Base-by-base conservation (phyloP, 768 basidiomycete genomes). In the Austroboletus eburneus region DNA sequence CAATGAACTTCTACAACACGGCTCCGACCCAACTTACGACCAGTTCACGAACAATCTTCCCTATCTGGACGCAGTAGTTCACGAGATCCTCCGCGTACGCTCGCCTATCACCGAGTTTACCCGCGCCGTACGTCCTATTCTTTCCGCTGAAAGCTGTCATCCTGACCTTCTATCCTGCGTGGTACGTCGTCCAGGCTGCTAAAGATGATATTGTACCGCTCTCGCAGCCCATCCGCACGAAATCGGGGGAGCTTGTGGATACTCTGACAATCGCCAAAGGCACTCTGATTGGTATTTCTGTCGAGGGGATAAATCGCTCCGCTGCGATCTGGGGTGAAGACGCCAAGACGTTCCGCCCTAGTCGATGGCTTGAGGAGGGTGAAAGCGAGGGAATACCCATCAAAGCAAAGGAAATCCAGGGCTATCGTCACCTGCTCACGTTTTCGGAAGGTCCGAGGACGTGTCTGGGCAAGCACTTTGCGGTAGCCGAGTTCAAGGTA, bases 61-160 rank as follows among this genome's bases (percentile, higher is more conserved):
- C 6, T 35, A 35, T 18, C 17, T 35, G 6, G 34, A 35, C 52
- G 73, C 75, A 0, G 64, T 75, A 7, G 69, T 70, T 4, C 70
- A 70, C 34, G 76, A 77, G 55, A 35, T 35, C 10, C 34, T 35
- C n/a, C 34, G 34, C 17, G 5, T 35, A 6, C 34, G 13, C 34
- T 7, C 34, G 4, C 34, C 34, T 5, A 10, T 35, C 4, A 35
- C 13, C 34, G 34, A 35, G 17, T 18, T 35, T 17, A 35, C 34
- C 4, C 34, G 34, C 16, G 17, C 18, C n/a, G 34, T 18, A 35
- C 5, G 34, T 35, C 30, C 30, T 13, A 27, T 34, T 18, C 18
- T 35, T 35, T 4, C 34, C 34, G 34, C 17, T 34, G 33, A n/a
- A n/a, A n/a, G n/a, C n/a, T n/a, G n/a, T n/a, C n/a, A n/a, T n/a